Percentiles rank a stretch among this genome's conserved stretches.
Evolutionary conservation across 202 grass and related monocot species (phyloP).

Genomic region (Brachypodium distachyon): DNA sequence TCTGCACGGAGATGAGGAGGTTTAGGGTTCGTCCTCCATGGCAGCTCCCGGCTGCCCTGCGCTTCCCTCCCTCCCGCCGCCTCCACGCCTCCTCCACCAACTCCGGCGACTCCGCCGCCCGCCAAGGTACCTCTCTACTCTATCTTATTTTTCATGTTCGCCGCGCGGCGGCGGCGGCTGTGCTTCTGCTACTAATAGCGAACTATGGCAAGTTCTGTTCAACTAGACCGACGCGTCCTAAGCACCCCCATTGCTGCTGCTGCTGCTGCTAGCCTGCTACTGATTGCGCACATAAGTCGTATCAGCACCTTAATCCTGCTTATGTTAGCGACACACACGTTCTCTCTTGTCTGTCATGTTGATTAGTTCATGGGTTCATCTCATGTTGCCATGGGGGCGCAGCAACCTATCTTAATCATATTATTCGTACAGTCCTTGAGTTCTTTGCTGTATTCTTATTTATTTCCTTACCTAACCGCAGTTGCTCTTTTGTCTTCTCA

Average conservation of each 20-base stretch:
- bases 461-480: not conserved
- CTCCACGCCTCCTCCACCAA: slow-evolving; percentile 29
- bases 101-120: slow-evolving; percentile 10
- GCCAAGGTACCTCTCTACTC: not conserved
- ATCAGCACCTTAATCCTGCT: not conserved
- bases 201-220: not conserved
- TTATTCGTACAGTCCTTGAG: too few species aligned
- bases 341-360: not conserved
- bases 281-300: not conserved
- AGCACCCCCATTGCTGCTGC: not conserved
- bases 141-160: not conserved
- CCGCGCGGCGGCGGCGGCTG: not conserved
- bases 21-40: slow-evolving; percentile 39
- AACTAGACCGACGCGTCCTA: not conserved
- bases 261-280: too few species aligned
- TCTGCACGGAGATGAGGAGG: slow-evolving; percentile 2
- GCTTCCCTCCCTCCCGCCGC: not conserved
- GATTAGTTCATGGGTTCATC: not conserved
- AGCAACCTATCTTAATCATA: too few species aligned
- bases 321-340: too few species aligned
- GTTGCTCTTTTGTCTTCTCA: not conserved
- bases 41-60: not conserved
- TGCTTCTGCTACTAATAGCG: not conserved
- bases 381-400: too few species aligned
- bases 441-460: not conserved